Evolutionary conservation across 2,329 filamentous ascomycete species (phyloP).

Genomic region (Knoxdaviesia proteae): DNA sequence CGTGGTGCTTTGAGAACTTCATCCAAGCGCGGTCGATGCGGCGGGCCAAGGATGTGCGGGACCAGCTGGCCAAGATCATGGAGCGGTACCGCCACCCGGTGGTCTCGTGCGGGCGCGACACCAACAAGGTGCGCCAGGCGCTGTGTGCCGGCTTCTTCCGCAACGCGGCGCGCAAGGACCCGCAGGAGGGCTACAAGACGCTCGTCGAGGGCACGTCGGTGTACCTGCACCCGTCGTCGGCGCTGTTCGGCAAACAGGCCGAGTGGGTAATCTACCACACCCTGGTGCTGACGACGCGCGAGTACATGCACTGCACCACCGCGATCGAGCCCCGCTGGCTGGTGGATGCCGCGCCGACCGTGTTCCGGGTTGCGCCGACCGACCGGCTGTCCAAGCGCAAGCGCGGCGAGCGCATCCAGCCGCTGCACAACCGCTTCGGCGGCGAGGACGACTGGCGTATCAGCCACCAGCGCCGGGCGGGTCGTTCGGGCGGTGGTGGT

Average conservation of each 20-base stretch:
- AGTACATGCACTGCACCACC: constrained; percentile 94
- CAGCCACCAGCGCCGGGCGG: constrained; percentile 67
- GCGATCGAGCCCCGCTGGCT: constrained; percentile 87
- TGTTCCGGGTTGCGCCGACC: constrained; percentile 90
- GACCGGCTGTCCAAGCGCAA: constrained; percentile 77
- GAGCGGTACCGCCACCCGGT: constrained; percentile 70
- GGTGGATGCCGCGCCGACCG: constrained; percentile 91
- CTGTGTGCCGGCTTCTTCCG: constrained; percentile 91
- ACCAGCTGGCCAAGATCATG: constrained; percentile 88
- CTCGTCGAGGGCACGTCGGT: constrained; percentile 88
- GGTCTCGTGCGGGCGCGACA: constrained; percentile 70
- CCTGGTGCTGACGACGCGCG: constrained; percentile 80
- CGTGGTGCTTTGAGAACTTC: constrained; percentile 97
- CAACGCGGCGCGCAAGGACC: constrained; percentile 84
- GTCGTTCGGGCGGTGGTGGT: constrained; percentile 62
- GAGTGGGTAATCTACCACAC: constrained; percentile 93
- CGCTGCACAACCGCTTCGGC: constrained; percentile 79
- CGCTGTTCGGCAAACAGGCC: constrained; percentile 83
- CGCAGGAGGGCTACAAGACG: constrained; percentile 93
- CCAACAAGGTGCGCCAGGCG: constrained; percentile 68
- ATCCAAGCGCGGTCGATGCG: constrained; percentile 81
- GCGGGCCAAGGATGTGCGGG: constrained; percentile 75
- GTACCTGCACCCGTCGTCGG: constrained; percentile 79
- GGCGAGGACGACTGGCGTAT: constrained; percentile 91
- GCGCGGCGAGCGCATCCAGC: constrained; percentile 86